phyloP scores from a whole-genome alignment of 768 basidiomycete genomes.

The Suillus americanus region DNA sequence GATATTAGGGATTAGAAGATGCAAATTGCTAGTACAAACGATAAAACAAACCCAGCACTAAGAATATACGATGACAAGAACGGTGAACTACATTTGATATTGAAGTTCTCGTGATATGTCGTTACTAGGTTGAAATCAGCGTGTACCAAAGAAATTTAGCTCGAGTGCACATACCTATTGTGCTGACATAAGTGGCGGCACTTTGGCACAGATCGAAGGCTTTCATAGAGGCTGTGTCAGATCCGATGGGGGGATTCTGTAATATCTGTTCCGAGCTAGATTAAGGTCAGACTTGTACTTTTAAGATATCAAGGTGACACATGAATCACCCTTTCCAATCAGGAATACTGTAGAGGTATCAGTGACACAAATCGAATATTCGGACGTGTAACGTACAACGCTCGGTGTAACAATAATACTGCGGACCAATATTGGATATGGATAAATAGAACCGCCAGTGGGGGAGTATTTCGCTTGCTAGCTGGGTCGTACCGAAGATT shows the following conservation, averaged over 20 bases:
- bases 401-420: conserved; percentile 71
- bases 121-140: conserved; percentile 39
- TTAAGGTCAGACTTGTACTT: conserved; percentile 5
- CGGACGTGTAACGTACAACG: conserved; percentile 57
- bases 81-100: conserved; percentile 58
- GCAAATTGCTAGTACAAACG: not conserved
- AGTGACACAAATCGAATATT: conserved; percentile 8
- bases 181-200: conserved; percentile 70
- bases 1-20: conserved; percentile 4
- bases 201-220: conserved; percentile 75
- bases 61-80: conserved; percentile 71
- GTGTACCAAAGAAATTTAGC: not conserved
- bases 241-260: conserved; percentile 38
- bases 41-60: conserved; percentile 60
- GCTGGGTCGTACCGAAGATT: conserved; percentile 58
- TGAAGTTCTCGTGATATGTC: conserved; percentile 59
- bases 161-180: conserved; percentile 47
- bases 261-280: conserved; percentile 43
- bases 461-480: conserved; percentile 51
- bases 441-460: conserved; percentile 65
- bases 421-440: conserved; percentile 78
- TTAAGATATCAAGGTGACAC: not conserved
- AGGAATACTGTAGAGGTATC: conserved; percentile 52
- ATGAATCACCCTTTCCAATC: conserved; percentile 62
- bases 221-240: conserved; percentile 51